Base-by-base conservation (phyloP, 2,329 filamentous ascomycete genomes). In the Ploettnerulaceae sp. region DNA sequence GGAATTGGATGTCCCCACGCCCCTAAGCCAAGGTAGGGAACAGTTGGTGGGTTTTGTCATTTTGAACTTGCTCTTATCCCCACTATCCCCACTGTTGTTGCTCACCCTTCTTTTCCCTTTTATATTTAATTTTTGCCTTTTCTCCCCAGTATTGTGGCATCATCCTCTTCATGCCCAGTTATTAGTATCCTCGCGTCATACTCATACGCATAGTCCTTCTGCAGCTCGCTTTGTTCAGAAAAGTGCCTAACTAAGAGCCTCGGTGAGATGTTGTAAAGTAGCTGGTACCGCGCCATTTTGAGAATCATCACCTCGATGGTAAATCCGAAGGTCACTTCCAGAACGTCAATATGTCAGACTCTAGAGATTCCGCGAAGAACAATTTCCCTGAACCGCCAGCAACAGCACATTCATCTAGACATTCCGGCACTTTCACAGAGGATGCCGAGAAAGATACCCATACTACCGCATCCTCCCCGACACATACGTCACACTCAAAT, bases 391-490 rank as follows among this genome's bases (percentile, higher is more conserved):
- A 47, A 22, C 24, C 32, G 21, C 36, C 36, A 38, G 21, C 24
- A 8, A 6, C 39, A 9, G 7, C 47, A n/a, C 42, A 45, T 22
- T 17, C 42, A 5, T 12, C 20, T 4, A 35, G 34, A 18, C n/a
- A 25, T n/a, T 5, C 15, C 15, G n/a, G 43, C n/a, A 22, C 20
- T 1, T 17, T 36, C 12, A 22, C 21, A 36, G 37, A 41, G 29
- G 53, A 55, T 15, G 28, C 35, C 7, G 55, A 60, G 33, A 57
- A 59, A 28, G 51, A 56, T 28, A 31, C 25, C 11, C 51, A 53
- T 21, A 51, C 41, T 14, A 20, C 34, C 17, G 14, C 39, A 11
- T 40, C 48, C 17, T 51, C 50, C 7, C 43, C 49, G 24, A 47
- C 46, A n/a, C 44, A 48, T 33, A 55, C 45, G 4, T 50, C 52